Percentiles rank a stretch among this genome's conserved stretches.
These are phyloP conservation scores for Colletotrichum destructivum DNA, from an alignment of 2,329 filamentous ascomycete genomes.

Conservation along the genomic window DNA sequence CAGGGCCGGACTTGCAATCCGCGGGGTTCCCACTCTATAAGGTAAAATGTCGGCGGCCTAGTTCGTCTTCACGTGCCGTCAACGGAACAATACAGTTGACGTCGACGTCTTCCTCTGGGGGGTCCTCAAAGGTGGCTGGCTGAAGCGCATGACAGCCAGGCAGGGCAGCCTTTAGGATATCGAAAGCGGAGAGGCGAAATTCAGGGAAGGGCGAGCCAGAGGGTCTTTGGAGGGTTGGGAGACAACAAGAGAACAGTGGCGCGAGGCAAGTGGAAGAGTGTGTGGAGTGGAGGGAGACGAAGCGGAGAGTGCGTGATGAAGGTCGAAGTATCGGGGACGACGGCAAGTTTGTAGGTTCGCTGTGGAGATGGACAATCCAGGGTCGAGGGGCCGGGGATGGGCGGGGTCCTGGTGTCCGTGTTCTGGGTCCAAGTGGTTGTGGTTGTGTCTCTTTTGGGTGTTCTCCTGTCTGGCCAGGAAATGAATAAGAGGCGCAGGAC, in stretches of 20 bases:
- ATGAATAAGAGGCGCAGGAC: not conserved
- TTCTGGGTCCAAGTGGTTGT: not conserved
- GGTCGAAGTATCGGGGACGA: slow-evolving; percentile 32
- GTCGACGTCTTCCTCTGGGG: slow-evolving; percentile 23
- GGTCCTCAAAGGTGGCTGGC: slow-evolving; percentile 16
- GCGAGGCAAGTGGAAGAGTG: not conserved
- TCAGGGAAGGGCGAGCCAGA: slow-evolving; percentile 3
- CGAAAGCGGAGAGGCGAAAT: not conserved
- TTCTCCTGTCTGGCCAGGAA: not conserved
- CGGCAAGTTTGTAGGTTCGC: slow-evolving; percentile 9
- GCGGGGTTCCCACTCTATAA: slow-evolving; percentile 34
- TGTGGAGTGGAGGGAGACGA: not conserved
- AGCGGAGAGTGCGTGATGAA: slow-evolving; percentile 20
- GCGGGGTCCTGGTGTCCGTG: slow-evolving; percentile 6
- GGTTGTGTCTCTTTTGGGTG: not conserved
- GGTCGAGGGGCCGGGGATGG: slow-evolving; percentile 17
- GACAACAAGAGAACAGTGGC: slow-evolving; percentile 4
- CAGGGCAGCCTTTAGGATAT: slow-evolving; percentile 8
- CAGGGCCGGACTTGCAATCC: not conserved
- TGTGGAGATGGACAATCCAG: slow-evolving; percentile 36
- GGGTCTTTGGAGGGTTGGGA: slow-evolving; percentile 19
- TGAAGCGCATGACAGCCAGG: slow-evolving; percentile 31
- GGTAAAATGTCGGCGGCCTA: slow-evolving; percentile 7
- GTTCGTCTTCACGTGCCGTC: slow-evolving; percentile 32
- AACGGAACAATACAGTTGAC: slow-evolving; percentile 22